phyloP scores from a whole-genome alignment of 345 rosid species.

The Acer negundo region DNA sequence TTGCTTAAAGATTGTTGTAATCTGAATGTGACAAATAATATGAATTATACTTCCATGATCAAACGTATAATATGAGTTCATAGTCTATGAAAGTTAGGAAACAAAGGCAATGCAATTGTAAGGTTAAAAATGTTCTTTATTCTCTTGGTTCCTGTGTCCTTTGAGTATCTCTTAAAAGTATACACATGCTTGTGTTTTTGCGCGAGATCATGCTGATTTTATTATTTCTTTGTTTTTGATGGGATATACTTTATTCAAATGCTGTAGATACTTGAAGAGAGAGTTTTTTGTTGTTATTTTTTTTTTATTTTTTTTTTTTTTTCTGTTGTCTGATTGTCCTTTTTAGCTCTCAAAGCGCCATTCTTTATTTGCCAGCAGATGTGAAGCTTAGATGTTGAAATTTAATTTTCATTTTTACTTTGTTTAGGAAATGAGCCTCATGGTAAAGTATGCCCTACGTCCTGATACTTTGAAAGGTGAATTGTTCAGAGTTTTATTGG shows the following conservation, averaged over 20 bases:
- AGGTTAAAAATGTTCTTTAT: background rate
- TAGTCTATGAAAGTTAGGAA: background rate
- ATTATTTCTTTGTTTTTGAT: background rate
- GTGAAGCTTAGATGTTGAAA: conserved; percentile 15
- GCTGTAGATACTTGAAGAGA: background rate
- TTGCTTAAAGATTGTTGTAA: background rate
- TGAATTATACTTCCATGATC: background rate
- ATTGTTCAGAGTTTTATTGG: conserved; percentile 61
- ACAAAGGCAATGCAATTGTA: background rate
- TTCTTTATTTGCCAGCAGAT: background rate
- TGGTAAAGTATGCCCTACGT: conserved; percentile 69
- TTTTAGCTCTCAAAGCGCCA: background rate
- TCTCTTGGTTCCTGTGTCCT: background rate
- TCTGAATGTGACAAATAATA: background rate
- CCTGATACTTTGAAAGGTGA: conserved; percentile 84
- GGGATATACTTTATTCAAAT: background rate
- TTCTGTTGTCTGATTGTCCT: background rate
- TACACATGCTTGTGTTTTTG: background rate
- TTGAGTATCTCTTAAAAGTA: background rate
- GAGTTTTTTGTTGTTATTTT: background rate
- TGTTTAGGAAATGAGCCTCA: conserved; percentile 71
- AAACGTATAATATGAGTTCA: background rate
- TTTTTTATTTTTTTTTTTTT: background rate
- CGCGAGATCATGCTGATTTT: background rate
- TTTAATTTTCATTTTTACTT: conserved; percentile 14